Conservation (phyloP, 1,139 yeast species). For the Candida tetrigidarum region DNA sequence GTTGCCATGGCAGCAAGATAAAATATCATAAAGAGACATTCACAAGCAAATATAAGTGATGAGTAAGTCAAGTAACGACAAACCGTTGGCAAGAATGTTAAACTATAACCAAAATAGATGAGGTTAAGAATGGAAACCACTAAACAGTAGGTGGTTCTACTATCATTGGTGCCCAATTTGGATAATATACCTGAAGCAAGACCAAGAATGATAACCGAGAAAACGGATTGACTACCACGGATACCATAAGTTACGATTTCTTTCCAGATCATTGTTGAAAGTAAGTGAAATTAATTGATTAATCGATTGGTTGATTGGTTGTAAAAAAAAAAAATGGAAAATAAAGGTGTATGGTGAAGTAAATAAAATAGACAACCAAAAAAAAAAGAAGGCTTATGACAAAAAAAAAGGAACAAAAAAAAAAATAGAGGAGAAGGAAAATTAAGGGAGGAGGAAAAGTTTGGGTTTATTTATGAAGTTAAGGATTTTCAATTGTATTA, state of each 20-base stretch:
- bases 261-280: slow-evolving; percentile 4
- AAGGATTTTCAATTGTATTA: no score
- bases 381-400: background rate
- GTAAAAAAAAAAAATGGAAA: background rate
- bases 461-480: background rate
- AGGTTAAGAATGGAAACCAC: slow-evolving; percentile 27
- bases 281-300: background rate
- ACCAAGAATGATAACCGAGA: slow-evolving; percentile 29
- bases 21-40: slow-evolving; percentile 26
- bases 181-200: slow-evolving; percentile 29
- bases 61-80: slow-evolving; percentile 18
- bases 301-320: background rate
- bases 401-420: background rate
- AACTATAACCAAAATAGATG: slow-evolving; percentile 27
- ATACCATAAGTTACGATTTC: slow-evolving; percentile 11
- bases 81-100: slow-evolving; percentile 17
- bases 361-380: background rate
- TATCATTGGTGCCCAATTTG: slow-evolving; percentile 12
- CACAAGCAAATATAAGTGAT: slow-evolving; percentile 23
- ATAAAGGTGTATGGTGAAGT: background rate
- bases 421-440: background rate
- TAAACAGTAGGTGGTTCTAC: slow-evolving; percentile 24
- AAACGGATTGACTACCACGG: slow-evolving; percentile 25
- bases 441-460: background rate
- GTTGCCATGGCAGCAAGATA: slow-evolving; percentile 32